Percentiles rank a stretch among this genome's conserved stretches.
Conservation (phyloP, 2,329 filamentous ascomycete genomes). For the Phoma herbarum region DNA sequence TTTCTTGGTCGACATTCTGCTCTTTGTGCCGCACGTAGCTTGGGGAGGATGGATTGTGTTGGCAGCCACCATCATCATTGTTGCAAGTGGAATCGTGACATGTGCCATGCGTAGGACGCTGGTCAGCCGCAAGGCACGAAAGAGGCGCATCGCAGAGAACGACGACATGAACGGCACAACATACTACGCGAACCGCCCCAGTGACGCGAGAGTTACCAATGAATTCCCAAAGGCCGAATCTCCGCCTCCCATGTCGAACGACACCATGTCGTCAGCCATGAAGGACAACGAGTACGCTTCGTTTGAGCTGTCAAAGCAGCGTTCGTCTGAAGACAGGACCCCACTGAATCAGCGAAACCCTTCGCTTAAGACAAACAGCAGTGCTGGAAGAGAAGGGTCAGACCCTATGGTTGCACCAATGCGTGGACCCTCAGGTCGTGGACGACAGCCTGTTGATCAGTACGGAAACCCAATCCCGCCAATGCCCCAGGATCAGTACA, state of each 20-base stretch:
- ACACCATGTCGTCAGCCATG: slow-evolving; percentile 66
- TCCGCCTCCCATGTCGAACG: slow-evolving; percentile 60
- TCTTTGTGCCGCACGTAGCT: slow-evolving; percentile 92
- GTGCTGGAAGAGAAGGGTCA: slow-evolving; percentile 54
- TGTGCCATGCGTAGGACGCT: slow-evolving; percentile 95
- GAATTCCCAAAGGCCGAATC: slow-evolving; percentile 62
- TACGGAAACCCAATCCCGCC: slow-evolving; percentile 68
- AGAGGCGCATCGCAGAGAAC: slow-evolving; percentile 90
- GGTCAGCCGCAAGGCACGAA: slow-evolving; percentile 90
- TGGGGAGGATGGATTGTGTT: slow-evolving; percentile 96
- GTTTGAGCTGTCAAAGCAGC: slow-evolving; percentile 69
- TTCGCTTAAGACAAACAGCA: slow-evolving; percentile 64
- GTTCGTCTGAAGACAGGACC: slow-evolving; percentile 72
- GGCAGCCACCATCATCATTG: slow-evolving; percentile 85
- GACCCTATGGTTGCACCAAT: slow-evolving; percentile 43
- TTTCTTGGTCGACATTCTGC: slow-evolving; percentile 90
- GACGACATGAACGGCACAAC: slow-evolving; percentile 97
- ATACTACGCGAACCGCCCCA: slow-evolving; percentile 70
- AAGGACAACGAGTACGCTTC: slow-evolving; percentile 66
- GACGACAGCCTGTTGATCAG: slow-evolving; percentile 63
- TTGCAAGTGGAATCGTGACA: slow-evolving; percentile 81
- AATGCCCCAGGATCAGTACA: slow-evolving; percentile 57
- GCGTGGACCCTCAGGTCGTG: slow-evolving; percentile 49
- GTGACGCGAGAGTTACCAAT: slow-evolving; percentile 35
- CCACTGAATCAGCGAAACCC: slow-evolving; percentile 74